These are phyloP conservation scores for Termitomyces sp. DNA, from an alignment of 768 basidiomycete genomes.

Conservation along the genomic window DNA sequence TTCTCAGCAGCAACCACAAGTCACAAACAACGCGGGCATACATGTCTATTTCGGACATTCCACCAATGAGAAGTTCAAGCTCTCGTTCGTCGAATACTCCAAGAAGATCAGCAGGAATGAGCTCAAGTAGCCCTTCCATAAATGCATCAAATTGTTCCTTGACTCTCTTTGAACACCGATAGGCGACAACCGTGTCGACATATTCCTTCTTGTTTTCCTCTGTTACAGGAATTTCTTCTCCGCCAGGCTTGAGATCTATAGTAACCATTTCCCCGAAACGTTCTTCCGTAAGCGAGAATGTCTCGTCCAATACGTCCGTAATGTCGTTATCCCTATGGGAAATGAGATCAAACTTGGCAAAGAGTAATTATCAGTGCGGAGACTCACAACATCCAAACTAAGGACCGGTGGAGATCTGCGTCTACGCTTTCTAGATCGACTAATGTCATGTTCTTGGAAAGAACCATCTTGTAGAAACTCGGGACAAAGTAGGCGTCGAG, in stretches of 20 bases:
- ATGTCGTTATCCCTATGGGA: constrained; percentile 68
- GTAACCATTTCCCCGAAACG: constrained; percentile 69
- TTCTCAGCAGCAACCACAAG: neutral
- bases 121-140: constrained; percentile 76
- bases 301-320: constrained; percentile 68
- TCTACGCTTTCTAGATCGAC: constrained; percentile 68
- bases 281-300: constrained; percentile 67
- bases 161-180: constrained; percentile 78
- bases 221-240: constrained; percentile 57
- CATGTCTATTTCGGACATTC: constrained; percentile 91
- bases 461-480: constrained; percentile 77
- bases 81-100: constrained; percentile 91
- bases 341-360: neutral
- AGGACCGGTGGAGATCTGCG: constrained; percentile 60
- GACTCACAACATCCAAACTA: constrained; percentile 72
- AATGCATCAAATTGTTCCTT: constrained; percentile 83
- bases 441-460: constrained; percentile 53
- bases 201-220: constrained; percentile 77
- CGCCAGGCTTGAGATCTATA: constrained; percentile 60
- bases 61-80: constrained; percentile 84
- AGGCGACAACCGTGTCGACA: constrained; percentile 72
- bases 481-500: constrained; percentile 77
- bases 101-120: constrained; percentile 79
- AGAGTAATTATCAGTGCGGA: no score
- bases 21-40: constrained; percentile 25